Conservation (phyloP, 179 eudicot species). For the Patellifolia procumbens region DNA sequence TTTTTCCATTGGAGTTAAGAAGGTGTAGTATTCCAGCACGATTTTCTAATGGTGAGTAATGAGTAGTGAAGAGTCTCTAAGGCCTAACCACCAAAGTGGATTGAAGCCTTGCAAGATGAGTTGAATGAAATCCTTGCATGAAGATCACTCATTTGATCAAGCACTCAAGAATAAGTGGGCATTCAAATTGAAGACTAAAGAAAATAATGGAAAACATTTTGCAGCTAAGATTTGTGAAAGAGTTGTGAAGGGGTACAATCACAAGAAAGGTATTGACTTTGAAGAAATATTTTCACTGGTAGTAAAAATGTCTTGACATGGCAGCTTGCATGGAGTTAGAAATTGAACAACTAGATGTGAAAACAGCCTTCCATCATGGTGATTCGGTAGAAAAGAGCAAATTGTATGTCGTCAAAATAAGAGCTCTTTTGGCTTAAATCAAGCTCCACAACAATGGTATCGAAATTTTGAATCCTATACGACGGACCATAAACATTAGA, state of each 20-base stretch:
- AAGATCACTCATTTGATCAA: background rate
- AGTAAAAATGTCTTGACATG: background rate
- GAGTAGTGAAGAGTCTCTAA: background rate
- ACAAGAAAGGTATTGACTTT: background rate
- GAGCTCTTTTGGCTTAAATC: background rate
- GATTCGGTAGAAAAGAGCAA: background rate
- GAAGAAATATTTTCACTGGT: background rate
- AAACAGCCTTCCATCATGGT: background rate
- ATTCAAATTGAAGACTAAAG: background rate
- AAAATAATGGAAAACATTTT: no score
- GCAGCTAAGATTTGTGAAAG: background rate
- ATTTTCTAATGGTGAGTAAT: no score
- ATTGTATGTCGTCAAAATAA: background rate
- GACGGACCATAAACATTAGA: background rate
- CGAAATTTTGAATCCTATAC: background rate
- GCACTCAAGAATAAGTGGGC: background rate
- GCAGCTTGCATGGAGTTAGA: background rate
- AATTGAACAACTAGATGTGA: background rate
- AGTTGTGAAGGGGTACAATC: background rate
- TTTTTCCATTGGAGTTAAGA: no score
- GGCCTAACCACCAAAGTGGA: background rate
- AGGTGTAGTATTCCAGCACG: background rate
- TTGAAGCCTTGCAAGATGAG: background rate
- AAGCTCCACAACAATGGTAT: background rate
- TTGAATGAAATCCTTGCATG: background rate